A percentile compares a stretch with the other conserved stretches of the same genome.
Evolutionary conservation across 2,329 filamentous ascomycete species (phyloP).

Genomic region (Fusarium succisae): DNA sequence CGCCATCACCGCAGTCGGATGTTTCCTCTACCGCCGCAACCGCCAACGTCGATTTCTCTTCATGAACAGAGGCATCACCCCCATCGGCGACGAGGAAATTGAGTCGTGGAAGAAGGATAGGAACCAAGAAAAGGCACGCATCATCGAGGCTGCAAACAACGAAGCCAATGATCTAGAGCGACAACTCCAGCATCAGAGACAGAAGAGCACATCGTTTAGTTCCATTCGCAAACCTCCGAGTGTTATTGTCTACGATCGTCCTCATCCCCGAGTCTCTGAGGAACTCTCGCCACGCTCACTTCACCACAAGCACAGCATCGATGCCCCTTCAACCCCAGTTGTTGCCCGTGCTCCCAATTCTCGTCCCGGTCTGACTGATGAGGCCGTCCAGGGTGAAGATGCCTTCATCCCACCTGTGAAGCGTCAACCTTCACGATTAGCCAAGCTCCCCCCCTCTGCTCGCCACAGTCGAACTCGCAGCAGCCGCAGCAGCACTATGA

Average conservation of each 20-base stretch:
- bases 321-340: constrained; percentile 60
- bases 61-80: constrained; percentile 65
- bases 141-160: constrained; percentile 26
- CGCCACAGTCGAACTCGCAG: constrained; percentile 54
- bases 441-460: constrained; percentile 56
- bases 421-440: constrained; percentile 62
- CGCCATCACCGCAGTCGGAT: constrained; percentile 46
- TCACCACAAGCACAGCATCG: constrained; percentile 54
- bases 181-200: constrained; percentile 33
- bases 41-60: constrained; percentile 52
- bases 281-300: constrained; percentile 45
- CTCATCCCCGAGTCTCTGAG: constrained; percentile 38
- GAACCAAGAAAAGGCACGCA: constrained; percentile 45
- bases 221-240: constrained; percentile 59
- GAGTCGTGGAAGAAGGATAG: constrained; percentile 66
- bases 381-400: constrained; percentile 67
- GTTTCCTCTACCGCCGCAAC: constrained; percentile 52
- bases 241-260: constrained; percentile 63
- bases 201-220: constrained; percentile 44
- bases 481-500: constrained; percentile 56
- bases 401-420: constrained; percentile 65
- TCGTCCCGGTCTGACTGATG: constrained; percentile 70
- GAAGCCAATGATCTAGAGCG: constrained; percentile 10
- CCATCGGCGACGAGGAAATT: constrained; percentile 73
- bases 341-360: constrained; percentile 70